A percentile compares a stretch with the other conserved stretches of the same genome.
Evolutionary conservation across 1,139 yeast species (phyloP).

Genomic region (Pichia sp.): DNA sequence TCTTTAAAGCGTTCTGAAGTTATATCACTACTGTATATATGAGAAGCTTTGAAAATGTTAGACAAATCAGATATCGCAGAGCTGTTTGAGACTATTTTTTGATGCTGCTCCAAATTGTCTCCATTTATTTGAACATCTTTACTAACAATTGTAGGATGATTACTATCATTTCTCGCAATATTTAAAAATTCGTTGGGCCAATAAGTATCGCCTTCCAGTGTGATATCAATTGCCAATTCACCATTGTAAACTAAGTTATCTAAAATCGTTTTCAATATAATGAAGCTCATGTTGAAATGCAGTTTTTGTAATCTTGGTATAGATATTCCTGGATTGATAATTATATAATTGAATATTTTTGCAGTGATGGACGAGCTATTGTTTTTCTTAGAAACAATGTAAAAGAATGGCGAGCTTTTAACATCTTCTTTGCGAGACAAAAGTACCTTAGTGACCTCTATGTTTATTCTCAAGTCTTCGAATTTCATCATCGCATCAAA

Average conservation of each 20-base stretch:
- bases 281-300: slow-evolving; percentile 26
- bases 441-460: slow-evolving; percentile 30
- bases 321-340: slow-evolving; percentile 25
- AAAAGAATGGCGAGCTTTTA: slow-evolving; percentile 10
- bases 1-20: slow-evolving; percentile 17
- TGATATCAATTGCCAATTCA: slow-evolving; percentile 26
- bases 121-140: too few species aligned
- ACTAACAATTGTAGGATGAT: too few species aligned
- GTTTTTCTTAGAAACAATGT: slow-evolving; percentile 25
- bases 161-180: neutral
- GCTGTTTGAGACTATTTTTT: too few species aligned
- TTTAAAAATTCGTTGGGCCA: slow-evolving; percentile 27
- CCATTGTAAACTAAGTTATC: slow-evolving; percentile 24
- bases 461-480: slow-evolving; percentile 37
- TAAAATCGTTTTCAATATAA: slow-evolving; percentile 29
- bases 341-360: slow-evolving; percentile 21
- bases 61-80: neutral
- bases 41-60: neutral
- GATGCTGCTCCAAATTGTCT: too few species aligned
- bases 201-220: slow-evolving; percentile 28
- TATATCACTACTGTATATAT: neutral
- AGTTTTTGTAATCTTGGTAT: slow-evolving; percentile 27
- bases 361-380: slow-evolving; percentile 21
- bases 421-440: slow-evolving; percentile 4
- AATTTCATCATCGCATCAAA: slow-evolving; percentile 48